These are phyloP conservation scores for Capniomyces stellatus DNA, from an alignment of 371 early-diverging fungal species.

Conservation along the genomic window DNA sequence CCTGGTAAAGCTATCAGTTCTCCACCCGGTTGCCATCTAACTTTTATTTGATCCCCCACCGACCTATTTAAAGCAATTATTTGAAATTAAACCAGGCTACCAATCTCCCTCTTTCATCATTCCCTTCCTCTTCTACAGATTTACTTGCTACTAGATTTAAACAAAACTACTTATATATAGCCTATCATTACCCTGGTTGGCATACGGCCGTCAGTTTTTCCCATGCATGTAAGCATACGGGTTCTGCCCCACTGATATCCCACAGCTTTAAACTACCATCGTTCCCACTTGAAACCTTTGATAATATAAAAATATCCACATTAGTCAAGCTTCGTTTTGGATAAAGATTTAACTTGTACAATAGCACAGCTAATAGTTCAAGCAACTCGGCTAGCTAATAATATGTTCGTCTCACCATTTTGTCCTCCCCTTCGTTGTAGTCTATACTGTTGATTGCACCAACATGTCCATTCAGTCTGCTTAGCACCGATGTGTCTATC, in stretches of 20 bases:
- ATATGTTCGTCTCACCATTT: slow-evolving; percentile 12
- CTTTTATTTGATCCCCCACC: not conserved
- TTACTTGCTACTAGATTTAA: not conserved
- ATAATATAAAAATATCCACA: too few species aligned
- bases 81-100: too few species aligned
- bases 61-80: not conserved
- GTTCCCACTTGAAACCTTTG: slow-evolving; percentile 13
- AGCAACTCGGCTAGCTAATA: too few species aligned
- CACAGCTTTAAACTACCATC: slow-evolving; percentile 22
- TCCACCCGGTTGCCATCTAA: not conserved
- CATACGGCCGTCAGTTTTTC: slow-evolving; percentile 9
- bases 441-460: not conserved
- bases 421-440: slow-evolving; percentile 5
- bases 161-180: not conserved
- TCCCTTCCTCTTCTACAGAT: not conserved
- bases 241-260: slow-evolving; percentile 14
- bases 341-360: too few species aligned
- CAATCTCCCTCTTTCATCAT: too few species aligned
- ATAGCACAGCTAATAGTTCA: too few species aligned
- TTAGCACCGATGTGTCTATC: not conserved
- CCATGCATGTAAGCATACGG: slow-evolving; percentile 10
- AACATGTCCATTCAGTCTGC: not conserved
- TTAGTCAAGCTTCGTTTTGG: too few species aligned
- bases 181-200: slow-evolving; percentile 9
- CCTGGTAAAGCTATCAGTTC: not conserved